Percentiles rank a stretch among this genome's conserved stretches.
These are phyloP conservation scores for Yamadazyma olivae DNA, from an alignment of 805 yeast species.

Conservation along the genomic window DNA sequence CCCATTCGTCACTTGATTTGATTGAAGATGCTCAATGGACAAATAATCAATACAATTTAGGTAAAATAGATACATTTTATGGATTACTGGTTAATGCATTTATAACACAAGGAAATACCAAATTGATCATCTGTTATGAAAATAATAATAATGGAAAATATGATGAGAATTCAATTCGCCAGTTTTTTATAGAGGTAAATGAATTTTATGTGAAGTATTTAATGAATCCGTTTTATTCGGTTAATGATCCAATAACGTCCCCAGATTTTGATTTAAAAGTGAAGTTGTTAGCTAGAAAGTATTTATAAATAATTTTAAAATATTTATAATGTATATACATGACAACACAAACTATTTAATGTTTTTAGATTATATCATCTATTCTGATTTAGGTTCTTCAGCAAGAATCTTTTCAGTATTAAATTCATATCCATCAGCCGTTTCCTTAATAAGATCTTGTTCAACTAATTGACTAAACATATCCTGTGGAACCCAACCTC, in stretches of 20 bases:
- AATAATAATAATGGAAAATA: slow-evolving; percentile 26
- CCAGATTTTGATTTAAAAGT: slow-evolving; percentile 75
- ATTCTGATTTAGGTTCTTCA: neutral
- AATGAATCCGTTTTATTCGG: slow-evolving; percentile 81
- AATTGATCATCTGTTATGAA: slow-evolving; percentile 59
- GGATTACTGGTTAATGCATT: slow-evolving; percentile 81
- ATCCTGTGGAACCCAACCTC: slow-evolving; percentile 96
- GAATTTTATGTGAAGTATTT: slow-evolving; percentile 84
- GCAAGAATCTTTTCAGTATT: slow-evolving; percentile 27
- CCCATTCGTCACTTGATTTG: slow-evolving; percentile 87
- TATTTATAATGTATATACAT: slow-evolving; percentile 1
- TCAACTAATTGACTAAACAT: slow-evolving; percentile 71
- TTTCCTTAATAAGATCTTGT: slow-evolving; percentile 61
- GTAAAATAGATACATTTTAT: slow-evolving; percentile 81
- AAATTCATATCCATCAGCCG: slow-evolving; percentile 45
- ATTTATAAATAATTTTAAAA: slow-evolving; percentile 52
- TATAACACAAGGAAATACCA: slow-evolving; percentile 83
- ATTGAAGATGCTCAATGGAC: slow-evolving; percentile 89
- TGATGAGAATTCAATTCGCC: slow-evolving; percentile 72
- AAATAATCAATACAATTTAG: slow-evolving; percentile 60
- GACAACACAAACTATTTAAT: slow-evolving; percentile 1
- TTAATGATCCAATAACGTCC: slow-evolving; percentile 70
- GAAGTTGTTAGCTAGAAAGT: slow-evolving; percentile 68
- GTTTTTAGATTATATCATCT: too few species aligned
- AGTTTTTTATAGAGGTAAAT: slow-evolving; percentile 80